Evolutionary conservation across 2,329 filamentous ascomycete species (phyloP), one percentile per base, ranked within the genome.

Genomic region (Fusarium domesticum): DNA sequence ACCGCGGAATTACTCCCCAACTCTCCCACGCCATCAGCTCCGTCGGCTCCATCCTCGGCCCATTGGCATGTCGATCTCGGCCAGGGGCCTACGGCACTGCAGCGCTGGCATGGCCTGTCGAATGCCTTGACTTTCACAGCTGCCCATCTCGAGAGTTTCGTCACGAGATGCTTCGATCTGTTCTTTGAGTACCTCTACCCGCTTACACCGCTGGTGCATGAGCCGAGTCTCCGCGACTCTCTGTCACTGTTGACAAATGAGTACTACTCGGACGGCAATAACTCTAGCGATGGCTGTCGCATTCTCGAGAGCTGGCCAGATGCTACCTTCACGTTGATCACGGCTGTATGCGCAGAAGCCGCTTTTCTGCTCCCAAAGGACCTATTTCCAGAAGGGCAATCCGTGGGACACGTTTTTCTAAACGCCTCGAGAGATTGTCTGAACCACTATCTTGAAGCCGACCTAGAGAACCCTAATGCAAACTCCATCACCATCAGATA

Each of bases 171-270:
- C 39, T 60, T 72, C 23, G 61, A 69, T 42, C 49, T 71, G 16
- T 72, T 71, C 45, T 71, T 71, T 23, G 60, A 70, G 39, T 70
- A 70, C 37, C 66, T 72, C 3, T 71, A 68, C 38, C 70, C 70
- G 2, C 60, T 72, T 2, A 72, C 64, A 15, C 69, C 69, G 2
- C 47, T 72, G 33, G 63, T 72, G 3, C 69, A 72, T 46, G 69
- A 72, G 35, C 62, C 67, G 0, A 70, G 63, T 52, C 57, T 72
- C 6, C 63, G 69, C 12, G 57, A 66, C 18, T 65, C 60, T 15
- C 45, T 71, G 18, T 57, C 58, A 2, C 63, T 63, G 37, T 70
- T 71, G 36, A 44, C 53, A 31, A 45, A 43, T 3, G 25, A 36
- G n/a, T n/a, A n/a, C n/a, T n/a, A n/a, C n/a, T n/a, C n/a, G n/a